phyloP scores from a whole-genome alignment of 2,329 filamentous ascomycete genomes.

The Nannizzia gypsea region DNA sequence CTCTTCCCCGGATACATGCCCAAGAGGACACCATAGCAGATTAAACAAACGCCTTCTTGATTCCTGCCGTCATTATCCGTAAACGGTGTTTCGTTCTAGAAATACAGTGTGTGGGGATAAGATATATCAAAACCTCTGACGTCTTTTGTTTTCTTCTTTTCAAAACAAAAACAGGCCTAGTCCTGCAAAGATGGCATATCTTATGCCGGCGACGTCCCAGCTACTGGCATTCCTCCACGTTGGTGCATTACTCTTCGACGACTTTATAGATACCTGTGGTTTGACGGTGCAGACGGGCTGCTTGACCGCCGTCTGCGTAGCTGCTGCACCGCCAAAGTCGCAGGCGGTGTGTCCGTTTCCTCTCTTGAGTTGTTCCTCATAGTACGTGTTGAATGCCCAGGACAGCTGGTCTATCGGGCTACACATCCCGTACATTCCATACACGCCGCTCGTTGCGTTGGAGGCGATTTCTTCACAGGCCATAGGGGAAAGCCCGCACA shows the following conservation, averaged over 20 bases:
- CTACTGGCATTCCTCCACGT: constrained; percentile 24
- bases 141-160: constrained; percentile 1
- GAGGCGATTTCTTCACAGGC: constrained; percentile 30
- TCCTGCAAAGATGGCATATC: constrained; percentile 33
- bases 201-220: constrained; percentile 31
- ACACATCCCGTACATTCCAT: constrained; percentile 39
- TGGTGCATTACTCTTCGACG: constrained; percentile 18
- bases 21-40: too few relatives aligned
- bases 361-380: constrained; percentile 27
- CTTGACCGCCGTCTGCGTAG: constrained; percentile 18
- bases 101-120: neutral
- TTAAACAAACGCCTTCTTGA: too few relatives aligned
- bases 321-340: constrained; percentile 33
- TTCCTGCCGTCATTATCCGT: too few relatives aligned
- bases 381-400: constrained; percentile 36
- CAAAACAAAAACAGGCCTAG: constrained; percentile 39
- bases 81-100: neutral
- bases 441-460: constrained; percentile 32
- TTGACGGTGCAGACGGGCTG: constrained; percentile 20
- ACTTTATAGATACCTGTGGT: constrained; percentile 20
- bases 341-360: constrained; percentile 28
- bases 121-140: neutral
- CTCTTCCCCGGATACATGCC: too few relatives aligned
- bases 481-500: constrained; percentile 30
- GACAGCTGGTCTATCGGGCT: constrained; percentile 31